Percentiles rank a stretch among this genome's conserved stretches.
phyloP scores from a whole-genome alignment of 345 rosid genomes.

The Corymbia maculata region DNA sequence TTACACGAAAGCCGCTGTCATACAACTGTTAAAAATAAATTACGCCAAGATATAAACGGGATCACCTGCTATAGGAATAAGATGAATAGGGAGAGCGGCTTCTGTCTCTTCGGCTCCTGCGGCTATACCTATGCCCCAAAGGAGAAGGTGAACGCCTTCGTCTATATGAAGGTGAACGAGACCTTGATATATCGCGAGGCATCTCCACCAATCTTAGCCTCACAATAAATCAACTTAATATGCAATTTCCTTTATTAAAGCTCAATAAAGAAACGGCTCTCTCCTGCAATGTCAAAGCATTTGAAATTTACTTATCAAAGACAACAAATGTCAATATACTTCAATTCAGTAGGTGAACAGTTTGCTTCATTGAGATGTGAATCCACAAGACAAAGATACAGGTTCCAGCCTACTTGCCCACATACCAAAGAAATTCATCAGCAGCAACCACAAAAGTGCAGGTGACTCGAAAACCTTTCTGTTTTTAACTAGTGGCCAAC shows the following conservation, averaged over 20 bases:
- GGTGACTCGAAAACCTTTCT: background rate
- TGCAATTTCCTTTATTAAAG: background rate
- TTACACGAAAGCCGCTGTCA: background rate
- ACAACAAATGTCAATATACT: background rate
- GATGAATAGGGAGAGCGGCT: constrained; percentile 78
- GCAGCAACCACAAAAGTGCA: background rate
- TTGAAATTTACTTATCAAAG: background rate
- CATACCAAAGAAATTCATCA: background rate
- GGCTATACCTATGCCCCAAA: constrained; percentile 51
- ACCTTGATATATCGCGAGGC: constrained; percentile 76
- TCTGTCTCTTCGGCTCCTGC: constrained; percentile 72
- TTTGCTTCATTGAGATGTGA: background rate
- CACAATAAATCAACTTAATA: constrained; percentile 1
- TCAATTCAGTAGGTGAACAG: background rate
- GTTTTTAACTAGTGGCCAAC: background rate
- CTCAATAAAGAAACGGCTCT: background rate
- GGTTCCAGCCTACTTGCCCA: background rate
- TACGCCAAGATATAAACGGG: constrained; percentile 30
- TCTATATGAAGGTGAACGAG: constrained; percentile 71
- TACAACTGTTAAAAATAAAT: constrained; percentile 1
- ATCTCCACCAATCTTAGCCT: constrained; percentile 24
- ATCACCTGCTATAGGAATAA: constrained; percentile 84
- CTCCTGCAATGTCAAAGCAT: background rate
- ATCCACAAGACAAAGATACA: background rate
- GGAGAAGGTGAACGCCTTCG: constrained; percentile 73